Percentiles rank a stretch among this genome's conserved stretches.
Conservation (phyloP, 208 protist genomes). For the Strigomonas culicis region DNA sequence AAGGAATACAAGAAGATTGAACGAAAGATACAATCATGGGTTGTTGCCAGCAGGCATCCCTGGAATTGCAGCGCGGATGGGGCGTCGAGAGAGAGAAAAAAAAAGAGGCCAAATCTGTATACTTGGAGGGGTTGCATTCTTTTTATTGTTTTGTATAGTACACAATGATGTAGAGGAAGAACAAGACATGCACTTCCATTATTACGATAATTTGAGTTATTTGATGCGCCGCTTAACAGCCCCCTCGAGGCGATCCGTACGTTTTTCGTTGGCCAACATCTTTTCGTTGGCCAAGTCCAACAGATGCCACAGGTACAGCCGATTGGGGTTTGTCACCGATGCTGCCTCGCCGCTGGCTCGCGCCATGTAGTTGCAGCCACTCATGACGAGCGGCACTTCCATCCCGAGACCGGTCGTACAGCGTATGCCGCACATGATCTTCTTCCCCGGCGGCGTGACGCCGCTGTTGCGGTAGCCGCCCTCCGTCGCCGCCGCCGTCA, state of each 20-base stretch:
- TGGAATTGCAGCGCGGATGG: no score
- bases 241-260: constrained; percentile 34
- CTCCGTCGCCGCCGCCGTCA: constrained; percentile 62
- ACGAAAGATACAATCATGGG: no score
- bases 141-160: no score
- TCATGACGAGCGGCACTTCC: constrained; percentile 72
- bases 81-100: no score
- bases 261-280: constrained; percentile 67
- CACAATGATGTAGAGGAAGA: no score
- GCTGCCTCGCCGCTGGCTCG: neutral
- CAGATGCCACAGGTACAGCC: constrained; percentile 65
- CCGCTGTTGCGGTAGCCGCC: constrained; percentile 85
- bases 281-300: constrained; percentile 73
- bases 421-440: constrained; percentile 82
- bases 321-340: constrained; percentile 19
- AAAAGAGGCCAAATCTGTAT: no score
- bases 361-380: constrained; percentile 58
- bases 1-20: neutral
- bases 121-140: no score
- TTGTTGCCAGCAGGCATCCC: no score
- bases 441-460: constrained; percentile 68
- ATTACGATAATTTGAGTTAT: neutral
- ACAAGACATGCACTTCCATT: neutral
- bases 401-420: constrained; percentile 54
- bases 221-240: constrained; percentile 26